phyloP scores from a whole-genome alignment of 768 basidiomycete species.

The Nidularia sp. region DNA sequence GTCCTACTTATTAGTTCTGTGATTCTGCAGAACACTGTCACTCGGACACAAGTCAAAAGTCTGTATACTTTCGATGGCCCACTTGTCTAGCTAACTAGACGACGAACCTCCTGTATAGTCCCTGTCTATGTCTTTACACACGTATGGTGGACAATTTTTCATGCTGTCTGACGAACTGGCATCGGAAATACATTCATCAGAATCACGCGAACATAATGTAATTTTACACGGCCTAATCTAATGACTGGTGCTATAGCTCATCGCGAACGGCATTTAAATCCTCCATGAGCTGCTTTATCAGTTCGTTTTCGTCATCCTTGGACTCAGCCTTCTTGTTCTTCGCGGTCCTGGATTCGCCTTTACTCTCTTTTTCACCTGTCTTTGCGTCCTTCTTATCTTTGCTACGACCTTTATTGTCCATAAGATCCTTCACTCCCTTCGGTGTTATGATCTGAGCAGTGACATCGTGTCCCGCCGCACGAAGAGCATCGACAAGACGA shows the following conservation, averaged over 20 bases:
- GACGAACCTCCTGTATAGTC: background rate
- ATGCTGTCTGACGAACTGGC: background rate
- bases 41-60: background rate
- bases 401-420: constrained; percentile 14
- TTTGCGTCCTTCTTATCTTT: constrained; percentile 21
- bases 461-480: constrained; percentile 50
- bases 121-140: background rate
- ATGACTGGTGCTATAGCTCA: constrained; percentile 7
- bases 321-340: constrained; percentile 1
- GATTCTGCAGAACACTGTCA: background rate
- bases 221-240: background rate
- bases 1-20: background rate
- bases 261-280: constrained; percentile 4
- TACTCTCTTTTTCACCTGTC: background rate
- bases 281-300: constrained; percentile 2
- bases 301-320: background rate
- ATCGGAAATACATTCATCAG: too few species aligned
- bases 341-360: background rate
- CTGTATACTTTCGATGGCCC: background rate
- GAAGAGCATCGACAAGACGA: constrained; percentile 44
- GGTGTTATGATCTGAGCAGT: constrained; percentile 24
- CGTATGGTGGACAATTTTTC: background rate
- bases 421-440: constrained; percentile 15
- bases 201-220: too few species aligned
- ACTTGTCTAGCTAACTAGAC: background rate